Base-by-base conservation (phyloP, 306 rosid species). In the Datisca glomerata region DNA sequence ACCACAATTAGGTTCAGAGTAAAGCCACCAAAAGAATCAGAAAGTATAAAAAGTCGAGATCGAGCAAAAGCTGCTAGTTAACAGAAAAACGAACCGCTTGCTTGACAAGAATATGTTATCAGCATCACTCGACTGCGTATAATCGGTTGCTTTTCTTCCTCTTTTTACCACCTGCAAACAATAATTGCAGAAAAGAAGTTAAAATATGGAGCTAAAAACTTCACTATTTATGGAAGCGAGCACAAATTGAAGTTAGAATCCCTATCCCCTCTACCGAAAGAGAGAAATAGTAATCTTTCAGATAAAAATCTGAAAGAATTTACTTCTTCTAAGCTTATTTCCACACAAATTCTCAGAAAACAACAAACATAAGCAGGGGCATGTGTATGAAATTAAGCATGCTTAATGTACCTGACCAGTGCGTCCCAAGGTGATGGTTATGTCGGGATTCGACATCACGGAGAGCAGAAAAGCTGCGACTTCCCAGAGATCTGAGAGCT, bases 401-500 rank as follows among this genome's bases (percentile, higher is more conserved):
- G n/a, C n/a, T n/a, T n/a, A n/a, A n/a, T n/a, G n/a, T 55, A 78
- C 86, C 86, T 73, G 86, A 56, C 78, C 78, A 28, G 72, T 13
- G 53, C 70, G 78, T 2, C 81, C 86, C 14, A 78, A 68, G 47
- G 86, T 72, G 65, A 73, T 68, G 42, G 79, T 73, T 65, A 78
- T 71, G 45, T 66, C 62, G 11, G 71, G 77, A 29, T 57, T 59
- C 60, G 75, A 56, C 81, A 78, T 73, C 9, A 23, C 42, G 3
- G 36, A 52, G 41, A 41, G 2, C 17, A 5, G 32, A 27, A 25
- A 22, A 14, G 40, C 27, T 22, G 31, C 45, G 37, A 22, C 24
- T 43, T 38, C 24, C 15, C 25, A 2, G 45, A 49, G 44, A 41
- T n/a, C 13, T 19, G 13, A 38, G 41, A 42, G 38, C 9, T 18